Percentiles rank a stretch among this genome's conserved stretches.
phyloP scores from a whole-genome alignment of 108 stramenopile species.

The Fragilariopsis cylindrus region DNA sequence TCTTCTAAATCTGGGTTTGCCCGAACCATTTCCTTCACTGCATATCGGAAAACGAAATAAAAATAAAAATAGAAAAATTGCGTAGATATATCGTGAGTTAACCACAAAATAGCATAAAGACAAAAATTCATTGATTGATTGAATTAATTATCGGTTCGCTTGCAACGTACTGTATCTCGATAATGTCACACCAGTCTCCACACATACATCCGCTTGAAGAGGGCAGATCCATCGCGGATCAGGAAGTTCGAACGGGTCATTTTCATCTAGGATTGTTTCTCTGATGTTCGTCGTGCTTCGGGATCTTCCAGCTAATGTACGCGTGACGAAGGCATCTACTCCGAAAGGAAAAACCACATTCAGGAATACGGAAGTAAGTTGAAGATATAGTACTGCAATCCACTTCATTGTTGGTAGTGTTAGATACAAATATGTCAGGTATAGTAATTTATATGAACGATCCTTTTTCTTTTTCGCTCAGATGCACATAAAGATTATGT shows the following conservation, averaged over 20 bases:
- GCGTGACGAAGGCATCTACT: background rate
- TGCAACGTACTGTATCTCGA: constrained; percentile 25
- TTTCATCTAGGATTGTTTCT: background rate
- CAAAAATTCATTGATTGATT: too few species aligned
- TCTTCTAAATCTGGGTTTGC: constrained; percentile 48
- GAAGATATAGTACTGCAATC: too few species aligned
- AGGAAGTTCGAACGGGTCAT: constrained; percentile 14
- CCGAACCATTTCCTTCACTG: constrained; percentile 40
- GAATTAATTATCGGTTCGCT: too few species aligned
- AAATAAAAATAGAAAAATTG: too few species aligned
- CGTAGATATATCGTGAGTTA: too few species aligned
- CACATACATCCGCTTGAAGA: constrained; percentile 39
- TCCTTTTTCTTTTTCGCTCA: too few species aligned
- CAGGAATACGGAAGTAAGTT: background rate
- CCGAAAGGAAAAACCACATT: background rate
- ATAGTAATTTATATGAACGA: background rate
- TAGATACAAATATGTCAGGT: background rate
- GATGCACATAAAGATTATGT: too few species aligned
- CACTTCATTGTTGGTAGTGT: too few species aligned
- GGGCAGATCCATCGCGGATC: constrained; percentile 25
- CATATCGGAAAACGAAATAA: too few species aligned
- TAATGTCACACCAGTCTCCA: constrained; percentile 46
- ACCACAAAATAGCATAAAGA: too few species aligned
- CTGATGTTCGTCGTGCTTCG: background rate
- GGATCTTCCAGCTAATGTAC: background rate